Conservation (phyloP, 169 alveolate genomes). For the Cryptosporidium sp. region DNA sequence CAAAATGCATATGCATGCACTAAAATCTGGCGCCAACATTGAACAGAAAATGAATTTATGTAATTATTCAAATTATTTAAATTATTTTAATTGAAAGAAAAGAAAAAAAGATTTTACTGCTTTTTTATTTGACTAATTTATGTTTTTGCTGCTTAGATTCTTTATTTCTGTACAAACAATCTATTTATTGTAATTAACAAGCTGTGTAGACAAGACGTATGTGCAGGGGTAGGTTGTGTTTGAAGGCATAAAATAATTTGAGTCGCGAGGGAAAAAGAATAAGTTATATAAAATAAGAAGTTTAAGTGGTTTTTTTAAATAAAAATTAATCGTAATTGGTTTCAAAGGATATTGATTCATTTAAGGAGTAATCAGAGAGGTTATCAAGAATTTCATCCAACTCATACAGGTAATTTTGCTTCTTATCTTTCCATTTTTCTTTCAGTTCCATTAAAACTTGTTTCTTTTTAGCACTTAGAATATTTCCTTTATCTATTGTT, state of each 20-base stretch:
- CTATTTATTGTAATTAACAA: too few species aligned
- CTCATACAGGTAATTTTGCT: not conserved
- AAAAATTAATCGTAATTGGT: too few species aligned
- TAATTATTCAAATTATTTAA: not conserved
- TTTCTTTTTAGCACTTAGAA: not conserved
- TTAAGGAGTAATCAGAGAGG: not conserved
- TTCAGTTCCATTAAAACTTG: not conserved
- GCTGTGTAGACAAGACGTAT: not conserved
- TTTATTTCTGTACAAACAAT: too few species aligned
- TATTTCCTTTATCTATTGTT: not conserved
- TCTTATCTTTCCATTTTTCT: not conserved
- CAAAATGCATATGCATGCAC: constrained; percentile 8
- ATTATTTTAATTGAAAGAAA: not conserved
- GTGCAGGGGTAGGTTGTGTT: too few species aligned
- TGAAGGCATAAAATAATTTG: too few species aligned
- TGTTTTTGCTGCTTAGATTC: too few species aligned
- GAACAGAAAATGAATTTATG: not conserved
- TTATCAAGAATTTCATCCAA: not conserved
- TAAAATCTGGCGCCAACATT: not conserved
- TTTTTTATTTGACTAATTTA: too few species aligned
- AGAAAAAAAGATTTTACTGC: too few species aligned
- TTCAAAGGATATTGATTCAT: not conserved
- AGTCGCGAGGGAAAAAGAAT: too few species aligned
- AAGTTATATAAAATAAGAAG: too few species aligned
- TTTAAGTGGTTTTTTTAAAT: too few species aligned